Evolutionary conservation across 1,284 basidiomycete genomes (phyloP).

Genomic region (Boletellus sp.): DNA sequence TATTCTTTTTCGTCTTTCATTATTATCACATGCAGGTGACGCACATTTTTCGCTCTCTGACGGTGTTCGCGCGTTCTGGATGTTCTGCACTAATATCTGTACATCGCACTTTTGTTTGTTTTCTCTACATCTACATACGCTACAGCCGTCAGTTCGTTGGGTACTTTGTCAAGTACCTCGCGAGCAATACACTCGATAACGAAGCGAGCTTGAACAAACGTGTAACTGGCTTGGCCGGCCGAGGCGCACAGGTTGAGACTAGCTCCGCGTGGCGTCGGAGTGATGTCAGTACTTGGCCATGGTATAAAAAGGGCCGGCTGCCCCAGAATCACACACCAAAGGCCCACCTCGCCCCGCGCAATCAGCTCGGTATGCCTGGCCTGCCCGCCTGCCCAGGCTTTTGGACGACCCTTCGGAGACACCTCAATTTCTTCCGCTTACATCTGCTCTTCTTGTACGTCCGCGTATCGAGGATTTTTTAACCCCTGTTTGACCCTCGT

Average conservation of each 20-base stretch:
- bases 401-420: conserved; percentile 35
- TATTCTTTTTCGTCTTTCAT: conserved; percentile 6
- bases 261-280: neutral
- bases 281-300: neutral
- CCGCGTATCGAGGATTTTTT: neutral
- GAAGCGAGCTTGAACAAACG: neutral
- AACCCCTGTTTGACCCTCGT: conserved; percentile 21
- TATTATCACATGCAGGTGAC: conserved; percentile 12
- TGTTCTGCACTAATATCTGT: conserved; percentile 34
- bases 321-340: no score
- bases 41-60: conserved; percentile 27
- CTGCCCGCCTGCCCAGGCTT: conserved; percentile 11
- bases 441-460: conserved; percentile 56
- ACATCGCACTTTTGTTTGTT: conserved; percentile 30
- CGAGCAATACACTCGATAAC: conserved; percentile 22
- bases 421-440: conserved; percentile 71
- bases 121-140: conserved; percentile 24
- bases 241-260: neutral
- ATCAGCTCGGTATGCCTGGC: conserved; percentile 12
- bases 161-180: conserved; percentile 6
- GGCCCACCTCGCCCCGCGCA: neutral
- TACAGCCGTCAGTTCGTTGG: conserved; percentile 23
- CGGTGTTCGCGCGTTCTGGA: conserved; percentile 22
- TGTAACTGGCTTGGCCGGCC: neutral
- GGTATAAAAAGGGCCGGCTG: neutral